These are phyloP conservation scores for Leucosporidium yakuticum DNA, from an alignment of 768 basidiomycete genomes.

Conservation along the genomic window DNA sequence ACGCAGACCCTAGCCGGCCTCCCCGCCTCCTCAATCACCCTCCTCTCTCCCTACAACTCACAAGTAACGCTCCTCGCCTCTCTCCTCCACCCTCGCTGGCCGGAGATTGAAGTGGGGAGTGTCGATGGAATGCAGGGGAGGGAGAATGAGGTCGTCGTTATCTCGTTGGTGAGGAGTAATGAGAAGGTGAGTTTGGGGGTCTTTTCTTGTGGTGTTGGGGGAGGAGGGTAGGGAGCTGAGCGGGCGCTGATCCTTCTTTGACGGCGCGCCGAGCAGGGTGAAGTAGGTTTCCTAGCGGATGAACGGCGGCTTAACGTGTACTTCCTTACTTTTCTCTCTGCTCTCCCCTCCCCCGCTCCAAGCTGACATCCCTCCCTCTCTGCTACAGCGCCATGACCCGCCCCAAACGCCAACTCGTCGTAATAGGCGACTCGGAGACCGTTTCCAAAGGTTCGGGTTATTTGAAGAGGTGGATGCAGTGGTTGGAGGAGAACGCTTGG, in stretches of 20 bases:
- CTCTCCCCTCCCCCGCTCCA: no score
- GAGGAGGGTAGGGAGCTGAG: no score
- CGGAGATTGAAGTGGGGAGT: conserved; percentile 74
- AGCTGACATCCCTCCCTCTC: no score
- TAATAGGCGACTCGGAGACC: conserved; percentile 90
- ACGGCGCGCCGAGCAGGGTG: conserved; percentile 52
- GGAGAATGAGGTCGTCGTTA: conserved; percentile 63
- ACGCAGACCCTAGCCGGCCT: conserved; percentile 58
- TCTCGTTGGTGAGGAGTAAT: conserved; percentile 88
- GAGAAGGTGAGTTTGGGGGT: conserved; percentile 52
- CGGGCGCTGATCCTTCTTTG: neutral
- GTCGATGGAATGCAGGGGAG: conserved; percentile 84
- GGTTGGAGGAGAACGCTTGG: conserved; percentile 85
- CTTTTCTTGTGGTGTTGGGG: no score
- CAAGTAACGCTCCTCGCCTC: conserved; percentile 81
- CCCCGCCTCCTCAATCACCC: conserved; percentile 65
- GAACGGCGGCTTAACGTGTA: conserved; percentile 71
- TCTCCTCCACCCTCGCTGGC: conserved; percentile 57
- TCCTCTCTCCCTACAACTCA: conserved; percentile 93
- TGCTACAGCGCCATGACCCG: conserved; percentile 42
- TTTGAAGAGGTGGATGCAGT: conserved; percentile 80
- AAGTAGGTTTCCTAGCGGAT: conserved; percentile 92
- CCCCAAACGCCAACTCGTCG: conserved; percentile 34
- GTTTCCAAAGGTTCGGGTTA: conserved; percentile 76
- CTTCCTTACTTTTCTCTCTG: no score